These are phyloP conservation scores for Lachancea dasiensis DNA, from an alignment of 805 yeast genomes.

Conservation along the genomic window DNA sequence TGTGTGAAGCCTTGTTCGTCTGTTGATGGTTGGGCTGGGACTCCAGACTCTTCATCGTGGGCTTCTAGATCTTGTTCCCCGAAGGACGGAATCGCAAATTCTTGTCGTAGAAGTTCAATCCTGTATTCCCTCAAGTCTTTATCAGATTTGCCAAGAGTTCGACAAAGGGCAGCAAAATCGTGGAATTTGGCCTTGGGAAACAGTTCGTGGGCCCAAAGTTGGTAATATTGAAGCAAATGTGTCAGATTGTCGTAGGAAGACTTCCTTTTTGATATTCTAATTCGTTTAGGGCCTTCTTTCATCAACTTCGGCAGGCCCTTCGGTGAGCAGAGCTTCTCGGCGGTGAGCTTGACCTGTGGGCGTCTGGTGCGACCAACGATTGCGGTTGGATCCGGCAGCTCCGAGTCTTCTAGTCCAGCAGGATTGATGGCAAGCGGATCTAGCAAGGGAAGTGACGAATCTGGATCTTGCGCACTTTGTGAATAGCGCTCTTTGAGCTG, in stretches of 20 bases:
- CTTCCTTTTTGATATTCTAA: conserved; percentile 31
- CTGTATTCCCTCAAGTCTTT: conserved; percentile 39
- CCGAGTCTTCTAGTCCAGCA: conserved; percentile 12
- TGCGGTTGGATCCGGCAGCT: conserved; percentile 26
- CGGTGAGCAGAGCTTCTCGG: conserved; percentile 43
- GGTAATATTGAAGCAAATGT: conserved; percentile 48
- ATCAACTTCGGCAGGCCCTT: conserved; percentile 55
- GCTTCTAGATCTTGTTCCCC: conserved; percentile 5
- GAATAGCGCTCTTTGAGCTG: conserved; percentile 5
- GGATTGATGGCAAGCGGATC: conserved; percentile 13
- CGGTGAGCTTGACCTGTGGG: conserved; percentile 44
- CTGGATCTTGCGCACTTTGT: conserved; percentile 5
- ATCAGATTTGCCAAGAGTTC: conserved; percentile 42
- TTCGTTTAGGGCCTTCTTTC: conserved; percentile 30
- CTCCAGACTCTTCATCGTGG: conserved; percentile 1
- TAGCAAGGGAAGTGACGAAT: conserved; percentile 7
- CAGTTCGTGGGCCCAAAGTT: conserved; percentile 68
- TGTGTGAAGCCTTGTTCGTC: background rate
- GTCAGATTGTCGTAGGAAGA: conserved; percentile 25
- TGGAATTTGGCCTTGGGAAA: conserved; percentile 75
- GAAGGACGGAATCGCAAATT: conserved; percentile 22
- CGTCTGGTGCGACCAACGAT: conserved; percentile 21
- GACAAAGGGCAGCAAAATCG: conserved; percentile 56
- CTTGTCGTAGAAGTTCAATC: conserved; percentile 36
- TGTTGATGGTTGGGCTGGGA: background rate